phyloP scores from a whole-genome alignment of 2,329 filamentous ascomycete species.

The Didymella sp. region DNA sequence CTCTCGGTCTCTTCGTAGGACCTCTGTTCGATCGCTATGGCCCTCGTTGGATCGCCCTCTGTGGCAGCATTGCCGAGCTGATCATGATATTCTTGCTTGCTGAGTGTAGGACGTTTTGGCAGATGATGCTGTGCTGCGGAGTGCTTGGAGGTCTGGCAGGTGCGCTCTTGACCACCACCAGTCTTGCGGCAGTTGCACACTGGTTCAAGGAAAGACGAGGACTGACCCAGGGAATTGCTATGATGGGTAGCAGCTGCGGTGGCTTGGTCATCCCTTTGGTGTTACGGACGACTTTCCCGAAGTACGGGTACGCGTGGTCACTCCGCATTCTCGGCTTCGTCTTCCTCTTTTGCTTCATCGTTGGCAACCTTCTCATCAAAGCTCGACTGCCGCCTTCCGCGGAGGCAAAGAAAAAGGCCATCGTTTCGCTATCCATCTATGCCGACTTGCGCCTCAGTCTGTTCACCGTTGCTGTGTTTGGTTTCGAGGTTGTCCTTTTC shows the following conservation, averaged over 20 bases:
- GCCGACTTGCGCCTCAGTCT: conserved; percentile 44
- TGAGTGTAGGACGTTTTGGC: conserved; percentile 50
- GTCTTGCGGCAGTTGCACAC: conserved; percentile 47
- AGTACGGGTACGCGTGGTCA: conserved; percentile 49
- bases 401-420: conserved; percentile 43
- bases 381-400: conserved; percentile 43
- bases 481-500: conserved; percentile 52
- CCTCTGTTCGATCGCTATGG: conserved; percentile 67
- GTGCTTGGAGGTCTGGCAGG: conserved; percentile 50
- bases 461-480: conserved; percentile 47
- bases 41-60: conserved; percentile 44
- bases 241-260: conserved; percentile 47
- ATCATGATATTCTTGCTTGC: conserved; percentile 45
- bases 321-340: conserved; percentile 51
- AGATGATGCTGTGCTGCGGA: conserved; percentile 52
- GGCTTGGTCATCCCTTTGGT: conserved; percentile 49
- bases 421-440: conserved; percentile 47
- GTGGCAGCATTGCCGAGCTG: conserved; percentile 37
- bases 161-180: conserved; percentile 50
- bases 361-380: conserved; percentile 46
- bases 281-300: conserved; percentile 41
- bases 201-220: conserved; percentile 50
- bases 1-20: conserved; percentile 82
- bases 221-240: conserved; percentile 50
- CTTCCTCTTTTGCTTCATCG: conserved; percentile 40